These are phyloP conservation scores for Dothideomycetes sp. DNA, from an alignment of 2,329 filamentous ascomycete genomes.

Conservation along the genomic window DNA sequence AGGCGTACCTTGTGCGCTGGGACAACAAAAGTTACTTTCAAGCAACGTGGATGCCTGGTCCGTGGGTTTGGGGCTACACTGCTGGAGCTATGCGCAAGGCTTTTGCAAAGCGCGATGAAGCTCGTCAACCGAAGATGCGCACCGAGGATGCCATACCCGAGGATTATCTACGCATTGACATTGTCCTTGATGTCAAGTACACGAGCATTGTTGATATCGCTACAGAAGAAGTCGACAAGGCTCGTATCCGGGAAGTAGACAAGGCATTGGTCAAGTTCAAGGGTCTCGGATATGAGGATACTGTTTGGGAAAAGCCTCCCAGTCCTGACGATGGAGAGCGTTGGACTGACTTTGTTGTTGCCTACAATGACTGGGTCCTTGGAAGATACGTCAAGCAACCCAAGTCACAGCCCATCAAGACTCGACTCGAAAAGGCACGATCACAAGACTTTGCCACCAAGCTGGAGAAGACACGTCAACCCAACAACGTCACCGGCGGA, in stretches of 20 bases:
- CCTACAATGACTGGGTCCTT: conserved; percentile 78
- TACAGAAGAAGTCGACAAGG: conserved; percentile 60
- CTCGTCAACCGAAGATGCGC: conserved; percentile 57
- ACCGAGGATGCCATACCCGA: conserved; percentile 75
- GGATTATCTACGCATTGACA: conserved; percentile 75
- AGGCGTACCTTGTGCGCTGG: conserved; percentile 92
- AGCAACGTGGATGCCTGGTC: conserved; percentile 77
- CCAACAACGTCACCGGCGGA: conserved; percentile 62
- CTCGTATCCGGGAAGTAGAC: conserved; percentile 61
- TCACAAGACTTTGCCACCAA: conserved; percentile 54
- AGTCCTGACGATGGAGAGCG: conserved; percentile 52
- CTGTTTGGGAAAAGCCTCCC: conserved; percentile 81
- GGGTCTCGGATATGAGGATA: conserved; percentile 81
- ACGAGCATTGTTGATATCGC: conserved; percentile 48
- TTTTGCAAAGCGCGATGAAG: conserved; percentile 63
- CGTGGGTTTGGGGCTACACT: conserved; percentile 74
- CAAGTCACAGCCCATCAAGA: conserved; percentile 46
- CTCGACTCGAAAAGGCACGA: conserved; percentile 61
- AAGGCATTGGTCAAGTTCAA: conserved; percentile 83
- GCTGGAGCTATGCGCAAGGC: conserved; percentile 56
- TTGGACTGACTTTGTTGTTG: conserved; percentile 70
- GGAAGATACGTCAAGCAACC: conserved; percentile 64
- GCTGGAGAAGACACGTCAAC: conserved; percentile 62
- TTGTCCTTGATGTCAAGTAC: conserved; percentile 76
- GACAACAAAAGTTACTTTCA: conserved; percentile 69